Evolutionary conservation across 257 asterid genomes (phyloP).

Genomic region (Striga asiatica): DNA sequence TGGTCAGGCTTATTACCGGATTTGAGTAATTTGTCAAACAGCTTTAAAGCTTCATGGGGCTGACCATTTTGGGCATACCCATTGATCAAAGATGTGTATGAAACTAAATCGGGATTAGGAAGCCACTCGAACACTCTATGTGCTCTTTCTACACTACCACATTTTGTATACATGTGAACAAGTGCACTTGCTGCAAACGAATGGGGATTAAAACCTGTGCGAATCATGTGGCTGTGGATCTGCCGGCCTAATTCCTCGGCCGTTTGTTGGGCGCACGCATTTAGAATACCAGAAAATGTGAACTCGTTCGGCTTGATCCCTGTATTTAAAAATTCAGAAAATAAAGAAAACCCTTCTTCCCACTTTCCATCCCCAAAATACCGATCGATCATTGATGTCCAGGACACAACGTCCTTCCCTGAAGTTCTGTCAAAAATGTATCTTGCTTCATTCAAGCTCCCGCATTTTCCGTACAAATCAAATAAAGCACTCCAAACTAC

Average conservation of each 20-base stretch:
- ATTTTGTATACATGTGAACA: slow-evolving; percentile 69
- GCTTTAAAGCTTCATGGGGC: slow-evolving; percentile 45
- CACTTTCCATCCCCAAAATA: slow-evolving; percentile 59
- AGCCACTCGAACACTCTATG: slow-evolving; percentile 35
- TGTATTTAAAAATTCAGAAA: slow-evolving; percentile 33
- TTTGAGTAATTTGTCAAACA: slow-evolving; percentile 36
- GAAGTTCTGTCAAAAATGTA: slow-evolving; percentile 45
- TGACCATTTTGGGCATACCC: slow-evolving; percentile 69
- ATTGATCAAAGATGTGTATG: slow-evolving; percentile 66
- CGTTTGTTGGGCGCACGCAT: slow-evolving; percentile 49
- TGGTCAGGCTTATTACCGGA: slow-evolving; percentile 56
- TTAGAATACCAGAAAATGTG: slow-evolving; percentile 53
- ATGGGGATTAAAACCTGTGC: slow-evolving; percentile 42
- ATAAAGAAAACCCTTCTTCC: slow-evolving; percentile 49
- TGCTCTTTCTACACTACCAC: slow-evolving; percentile 54
- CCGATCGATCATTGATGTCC: slow-evolving; percentile 77
- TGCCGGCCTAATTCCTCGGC: slow-evolving; percentile 54
- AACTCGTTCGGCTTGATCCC: slow-evolving; percentile 56
- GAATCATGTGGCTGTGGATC: slow-evolving; percentile 56
- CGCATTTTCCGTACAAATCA: slow-evolving; percentile 73
- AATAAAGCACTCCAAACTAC: slow-evolving; percentile 63
- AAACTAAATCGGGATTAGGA: slow-evolving; percentile 50
- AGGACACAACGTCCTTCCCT: slow-evolving; percentile 54
- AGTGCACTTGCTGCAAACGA: slow-evolving; percentile 69
- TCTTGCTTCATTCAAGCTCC: slow-evolving; percentile 59